Base-by-base conservation (phyloP, 176 grass and related monocot species). In the Lolium perenne region DNA sequence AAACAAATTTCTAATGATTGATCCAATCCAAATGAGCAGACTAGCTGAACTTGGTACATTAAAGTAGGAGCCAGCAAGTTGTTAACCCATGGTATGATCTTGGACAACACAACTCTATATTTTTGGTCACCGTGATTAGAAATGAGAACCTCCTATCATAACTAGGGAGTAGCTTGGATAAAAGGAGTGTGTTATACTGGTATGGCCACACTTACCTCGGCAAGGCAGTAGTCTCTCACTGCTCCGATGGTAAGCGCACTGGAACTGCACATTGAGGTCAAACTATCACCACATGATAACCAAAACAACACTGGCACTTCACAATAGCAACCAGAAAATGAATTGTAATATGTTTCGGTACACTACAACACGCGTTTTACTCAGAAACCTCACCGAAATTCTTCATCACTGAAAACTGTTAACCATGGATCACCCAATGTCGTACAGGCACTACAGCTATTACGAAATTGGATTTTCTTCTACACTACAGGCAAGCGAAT, bases 201-300 rank as follows among this genome's bases (percentile, higher is more conserved):
- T n/a, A 60, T 43, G 64, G 65, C 47, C 21, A 62, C 45, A 8
- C 29, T 81, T 89, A 93, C 89, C 92, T 86, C 14, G 90, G 72
- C 49, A 84, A 81, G 81, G 67, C 61, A 57, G 67, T 54, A 75
- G 40, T 78, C 67, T 86, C 79, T 85, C 77, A 8, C 46, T 76
- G 81, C 40, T 89, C 85, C 53, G 75, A 81, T 71, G 86, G 23
- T 80, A 78, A 51, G 58, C 63, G 1, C 18, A 20, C 49, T 16
- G 68, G 81, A 91, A 76, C 83, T 88, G 82, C 68, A 91, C 23
- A 82, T 86, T 92, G 50, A 90, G 79, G 79, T 21, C 53, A 74
- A 38, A 74, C 41, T 50, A 46, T 49, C 21, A 21, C 26, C 13
- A 87, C 65, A 80, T 59, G 76, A 18, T 75, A 16, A 25, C 51